Conservation (phyloP, 371 early-diverging fungal species). For the Mucor irregularis region DNA sequence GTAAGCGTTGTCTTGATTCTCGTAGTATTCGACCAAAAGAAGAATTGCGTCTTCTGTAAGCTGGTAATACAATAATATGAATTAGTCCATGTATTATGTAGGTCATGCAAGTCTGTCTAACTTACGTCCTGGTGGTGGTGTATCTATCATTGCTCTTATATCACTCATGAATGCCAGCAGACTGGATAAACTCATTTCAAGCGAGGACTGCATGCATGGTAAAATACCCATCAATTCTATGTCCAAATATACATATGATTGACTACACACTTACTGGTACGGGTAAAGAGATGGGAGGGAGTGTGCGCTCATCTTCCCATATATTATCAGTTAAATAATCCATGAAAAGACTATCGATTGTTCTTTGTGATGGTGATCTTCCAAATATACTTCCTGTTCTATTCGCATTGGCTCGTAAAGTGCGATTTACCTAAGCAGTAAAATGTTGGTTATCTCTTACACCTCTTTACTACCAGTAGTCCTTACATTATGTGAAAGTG, state of each 20-base stretch:
- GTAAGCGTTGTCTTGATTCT: constrained; percentile 33
- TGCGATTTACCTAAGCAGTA: too few relatives aligned
- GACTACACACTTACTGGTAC: constrained; percentile 32
- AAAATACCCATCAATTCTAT: background rate
- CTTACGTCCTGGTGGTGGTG: constrained; percentile 15
- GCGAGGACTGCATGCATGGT: constrained; percentile 24
- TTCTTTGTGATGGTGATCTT: too few relatives aligned
- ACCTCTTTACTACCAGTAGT: too few relatives aligned
- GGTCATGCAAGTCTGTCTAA: background rate
- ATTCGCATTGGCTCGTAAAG: too few relatives aligned
- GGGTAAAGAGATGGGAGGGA: too few relatives aligned
- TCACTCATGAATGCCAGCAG: constrained; percentile 40
- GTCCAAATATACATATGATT: background rate
- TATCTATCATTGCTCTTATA: constrained; percentile 34
- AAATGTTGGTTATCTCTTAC: too few relatives aligned
- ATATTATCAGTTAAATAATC: too few relatives aligned
- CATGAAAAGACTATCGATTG: too few relatives aligned
- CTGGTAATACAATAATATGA: too few relatives aligned
- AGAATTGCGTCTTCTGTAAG: background rate
- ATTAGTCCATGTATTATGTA: background rate
- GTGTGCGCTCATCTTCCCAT: too few relatives aligned
- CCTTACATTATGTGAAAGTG: too few relatives aligned
- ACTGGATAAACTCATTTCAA: constrained; percentile 43
- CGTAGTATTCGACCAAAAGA: constrained; percentile 12
- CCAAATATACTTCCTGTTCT: too few relatives aligned